Percentiles rank a stretch among this genome's conserved stretches.
These are phyloP conservation scores for Wolfiporia cocos DNA, from an alignment of 1,284 basidiomycete species.

Conservation along the genomic window DNA sequence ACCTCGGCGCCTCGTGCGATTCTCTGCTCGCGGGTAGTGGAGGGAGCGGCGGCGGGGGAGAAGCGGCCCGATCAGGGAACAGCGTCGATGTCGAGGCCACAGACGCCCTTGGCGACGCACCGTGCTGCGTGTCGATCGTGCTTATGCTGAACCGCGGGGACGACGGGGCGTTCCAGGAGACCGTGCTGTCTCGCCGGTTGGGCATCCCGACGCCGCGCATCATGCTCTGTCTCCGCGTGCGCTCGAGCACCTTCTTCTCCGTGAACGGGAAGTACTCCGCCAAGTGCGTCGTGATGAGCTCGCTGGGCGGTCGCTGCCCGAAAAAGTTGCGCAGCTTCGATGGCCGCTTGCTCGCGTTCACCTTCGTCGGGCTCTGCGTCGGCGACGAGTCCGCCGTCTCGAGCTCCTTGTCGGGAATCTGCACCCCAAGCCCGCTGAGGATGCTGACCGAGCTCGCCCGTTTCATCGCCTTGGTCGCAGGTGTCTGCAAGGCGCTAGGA, in stretches of 20 bases:
- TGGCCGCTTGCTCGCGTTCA: conserved; percentile 38
- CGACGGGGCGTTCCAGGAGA: conserved; percentile 30
- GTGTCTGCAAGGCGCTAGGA: conserved; percentile 13
- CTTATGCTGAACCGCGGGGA: conserved; percentile 64
- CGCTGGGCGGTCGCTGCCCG: conserved; percentile 94
- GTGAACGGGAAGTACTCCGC: conserved; percentile 95
- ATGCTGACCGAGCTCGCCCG: conserved; percentile 93
- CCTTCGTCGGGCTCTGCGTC: conserved; percentile 29
- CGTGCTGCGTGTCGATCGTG: conserved; percentile 49
- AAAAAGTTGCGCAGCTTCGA: conserved; percentile 93
- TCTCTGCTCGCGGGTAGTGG: conserved; percentile 19
- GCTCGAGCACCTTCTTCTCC: conserved; percentile 84
- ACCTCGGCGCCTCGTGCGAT: conserved; percentile 42
- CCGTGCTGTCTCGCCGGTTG: conserved; percentile 28
- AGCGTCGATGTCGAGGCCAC: conserved; percentile 37
- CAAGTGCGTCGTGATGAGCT: conserved; percentile 95
- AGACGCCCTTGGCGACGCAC: conserved; percentile 42
- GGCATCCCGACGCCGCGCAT: conserved; percentile 35
- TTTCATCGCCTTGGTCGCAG: conserved; percentile 64
- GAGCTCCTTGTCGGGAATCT: conserved; percentile 58
- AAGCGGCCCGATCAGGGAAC: conserved; percentile 13
- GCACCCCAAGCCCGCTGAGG: conserved; percentile 87
- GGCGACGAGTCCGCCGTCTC: conserved; percentile 32
- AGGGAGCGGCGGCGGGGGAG: conserved; percentile 19
- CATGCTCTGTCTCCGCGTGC: conserved; percentile 84